Evolutionary conservation across 1,284 basidiomycete genomes (phyloP), one percentile per base, ranked within the genome.

Genomic region (Puccinia polysora): DNA sequence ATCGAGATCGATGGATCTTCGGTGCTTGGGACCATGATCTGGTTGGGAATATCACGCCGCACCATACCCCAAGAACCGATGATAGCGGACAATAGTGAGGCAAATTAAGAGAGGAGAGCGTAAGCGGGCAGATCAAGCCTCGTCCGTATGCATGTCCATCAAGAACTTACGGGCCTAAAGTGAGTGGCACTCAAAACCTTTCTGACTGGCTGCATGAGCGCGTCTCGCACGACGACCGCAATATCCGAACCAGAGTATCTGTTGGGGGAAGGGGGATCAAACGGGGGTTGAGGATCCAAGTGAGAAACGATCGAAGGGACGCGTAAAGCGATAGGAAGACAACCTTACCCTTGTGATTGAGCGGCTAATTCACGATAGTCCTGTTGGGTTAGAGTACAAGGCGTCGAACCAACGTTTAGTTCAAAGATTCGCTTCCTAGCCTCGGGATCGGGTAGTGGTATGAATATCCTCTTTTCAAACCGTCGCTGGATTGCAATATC

Each of bases 391-490:
- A 98, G 85, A 75, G 89, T 84, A 80, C 91, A 94, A 18, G 95
- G 95, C 2, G 95, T 98, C 25, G 87, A 84, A 4, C 96, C 96
- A 56, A 98, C 86, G 78, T 98, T 95, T 67, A 98, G 86, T 82
- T 97, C 89, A 79, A 98, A 98, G 91, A 98, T 97, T 49, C 87
- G 87, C 79, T 88, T 86, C 68, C 95, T 85, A n/a, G 95, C 95
- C 75, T 95, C 92, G 2, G 88, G 84, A 4, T 94, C 93, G 14
- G 95, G 96, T 36, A 98, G 86, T 40, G 95, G 96, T 74, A 98
- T 98, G 80, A 97, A 95, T 83, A 98, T 95, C 74, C 95, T 87
- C 82, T 97, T 97, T 81, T 97, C 94, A 77, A 97, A 97, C 87
- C 92, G 86, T 79, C 95, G 89, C 81, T 98, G 97, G 82, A 98